These are phyloP conservation scores for Botrytis hyacinthi DNA, from an alignment of 2,329 filamentous ascomycete species.

Conservation along the genomic window DNA sequence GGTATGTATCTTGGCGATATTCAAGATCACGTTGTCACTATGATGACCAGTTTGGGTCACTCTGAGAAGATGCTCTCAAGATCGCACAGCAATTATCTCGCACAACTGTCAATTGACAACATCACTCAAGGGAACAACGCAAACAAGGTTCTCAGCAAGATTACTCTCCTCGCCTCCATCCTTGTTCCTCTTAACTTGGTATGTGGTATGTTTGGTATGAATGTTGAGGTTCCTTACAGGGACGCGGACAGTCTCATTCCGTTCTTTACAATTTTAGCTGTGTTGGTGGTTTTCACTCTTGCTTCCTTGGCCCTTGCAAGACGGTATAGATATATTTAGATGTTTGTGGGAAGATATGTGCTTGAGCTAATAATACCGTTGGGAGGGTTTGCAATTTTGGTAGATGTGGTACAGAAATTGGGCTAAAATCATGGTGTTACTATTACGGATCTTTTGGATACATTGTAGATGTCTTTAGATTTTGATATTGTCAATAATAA, in stretches of 20 bases:
- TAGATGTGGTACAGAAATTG: background rate
- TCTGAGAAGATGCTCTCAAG: conserved; percentile 97
- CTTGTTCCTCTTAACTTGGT: conserved; percentile 95
- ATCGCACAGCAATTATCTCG: conserved; percentile 92
- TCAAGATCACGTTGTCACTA: conserved; percentile 98
- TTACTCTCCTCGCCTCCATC: conserved; percentile 90
- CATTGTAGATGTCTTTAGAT: conserved; percentile 8
- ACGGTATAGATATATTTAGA: conserved; percentile 36
- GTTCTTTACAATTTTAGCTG: conserved; percentile 60
- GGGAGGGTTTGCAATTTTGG: background rate
- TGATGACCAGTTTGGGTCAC: conserved; percentile 94
- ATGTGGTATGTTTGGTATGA: conserved; percentile 70
- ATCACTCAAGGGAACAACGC: conserved; percentile 84
- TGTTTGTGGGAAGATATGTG: background rate
- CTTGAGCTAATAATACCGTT: background rate
- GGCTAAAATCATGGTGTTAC: background rate
- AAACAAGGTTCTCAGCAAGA: conserved; percentile 89
- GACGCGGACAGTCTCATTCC: conserved; percentile 47
- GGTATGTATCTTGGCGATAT: conserved; percentile 96
- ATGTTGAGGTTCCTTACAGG: conserved; percentile 69
- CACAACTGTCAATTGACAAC: conserved; percentile 89
- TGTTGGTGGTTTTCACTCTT: conserved; percentile 52
- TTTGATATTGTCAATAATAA: background rate
- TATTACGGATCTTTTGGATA: conserved; percentile 8
- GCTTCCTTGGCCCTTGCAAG: conserved; percentile 32